A percentile compares a stretch with the other conserved stretches of the same genome.
These are phyloP conservation scores for Paecilomyces niveus DNA, from an alignment of 2,329 filamentous ascomycete genomes.

Conservation along the genomic window DNA sequence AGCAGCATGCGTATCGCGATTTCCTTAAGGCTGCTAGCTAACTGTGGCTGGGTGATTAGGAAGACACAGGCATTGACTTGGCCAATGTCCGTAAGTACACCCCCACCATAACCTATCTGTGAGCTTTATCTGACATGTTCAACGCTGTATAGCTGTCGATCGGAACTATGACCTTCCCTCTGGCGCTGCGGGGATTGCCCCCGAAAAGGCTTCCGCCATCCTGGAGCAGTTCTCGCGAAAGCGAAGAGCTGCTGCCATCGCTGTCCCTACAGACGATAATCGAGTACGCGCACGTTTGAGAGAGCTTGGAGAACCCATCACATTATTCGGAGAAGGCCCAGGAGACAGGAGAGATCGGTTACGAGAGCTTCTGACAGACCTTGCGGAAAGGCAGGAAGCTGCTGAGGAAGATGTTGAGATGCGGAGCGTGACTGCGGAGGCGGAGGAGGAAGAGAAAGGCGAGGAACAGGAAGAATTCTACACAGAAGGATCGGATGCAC, in stretches of 20 bases:
- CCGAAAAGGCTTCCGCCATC: conserved; percentile 78
- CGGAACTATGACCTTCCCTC: conserved; percentile 77
- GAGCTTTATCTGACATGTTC: conserved; percentile 2
- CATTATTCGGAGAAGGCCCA: conserved; percentile 84
- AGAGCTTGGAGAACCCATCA: conserved; percentile 87
- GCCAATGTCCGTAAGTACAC: conserved; percentile 54
- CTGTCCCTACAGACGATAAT: conserved; percentile 88
- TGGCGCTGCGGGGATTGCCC: conserved; percentile 57
- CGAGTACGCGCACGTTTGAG: conserved; percentile 74
- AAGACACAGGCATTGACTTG: conserved; percentile 54
- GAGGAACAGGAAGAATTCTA: conserved; percentile 94
- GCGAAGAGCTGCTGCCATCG: conserved; percentile 76
- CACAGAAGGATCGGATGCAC: conserved; percentile 67
- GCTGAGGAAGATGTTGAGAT: conserved; percentile 46
- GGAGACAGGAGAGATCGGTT: conserved; percentile 80
- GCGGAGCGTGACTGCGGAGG: conserved; percentile 41
- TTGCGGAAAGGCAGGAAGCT: conserved; percentile 55
- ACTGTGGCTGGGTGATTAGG: conserved; percentile 33
- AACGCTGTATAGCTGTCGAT: conserved; percentile 51
- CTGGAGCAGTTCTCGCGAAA: conserved; percentile 87
- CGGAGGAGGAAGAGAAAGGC: conserved; percentile 54
- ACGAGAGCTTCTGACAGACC: conserved; percentile 68
- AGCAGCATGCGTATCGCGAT: conserved; percentile 9
- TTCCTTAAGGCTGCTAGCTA: conserved; percentile 11
- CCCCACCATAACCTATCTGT: neutral